These are phyloP conservation scores for Penicillium oxalicum DNA, from an alignment of 2,329 filamentous ascomycete genomes.

Conservation along the genomic window DNA sequence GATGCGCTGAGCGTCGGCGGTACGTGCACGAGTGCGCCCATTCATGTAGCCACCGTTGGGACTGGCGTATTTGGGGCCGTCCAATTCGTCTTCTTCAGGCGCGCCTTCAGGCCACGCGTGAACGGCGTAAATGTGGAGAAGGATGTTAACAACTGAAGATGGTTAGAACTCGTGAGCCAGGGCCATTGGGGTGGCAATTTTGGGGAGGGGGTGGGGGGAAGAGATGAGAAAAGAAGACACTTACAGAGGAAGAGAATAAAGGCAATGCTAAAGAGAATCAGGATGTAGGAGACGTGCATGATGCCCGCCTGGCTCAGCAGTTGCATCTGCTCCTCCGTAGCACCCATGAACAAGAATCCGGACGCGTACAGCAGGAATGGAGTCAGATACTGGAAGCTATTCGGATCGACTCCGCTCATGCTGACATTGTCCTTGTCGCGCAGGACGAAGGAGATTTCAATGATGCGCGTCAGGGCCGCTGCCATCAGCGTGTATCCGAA, in stretches of 20 bases:
- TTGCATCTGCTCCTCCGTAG: constrained; percentile 91
- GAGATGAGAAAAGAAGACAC: constrained; percentile 19
- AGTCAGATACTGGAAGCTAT: constrained; percentile 66
- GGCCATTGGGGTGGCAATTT: too few species aligned
- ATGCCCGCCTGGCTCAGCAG: constrained; percentile 68
- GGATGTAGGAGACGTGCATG: constrained; percentile 84
- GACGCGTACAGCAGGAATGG: constrained; percentile 78
- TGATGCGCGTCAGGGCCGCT: constrained; percentile 73
- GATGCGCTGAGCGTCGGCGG: constrained; percentile 47
- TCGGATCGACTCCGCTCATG: constrained; percentile 63
- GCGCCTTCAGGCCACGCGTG: constrained; percentile 43
- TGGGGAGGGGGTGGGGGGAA: too few species aligned
- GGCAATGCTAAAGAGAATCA: constrained; percentile 84
- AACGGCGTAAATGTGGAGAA: constrained; percentile 76
- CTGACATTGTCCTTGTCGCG: constrained; percentile 62
- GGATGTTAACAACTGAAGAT: constrained; percentile 65
- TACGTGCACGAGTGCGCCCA: constrained; percentile 37
- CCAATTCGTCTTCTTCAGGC: constrained; percentile 18
- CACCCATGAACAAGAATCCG: constrained; percentile 95
- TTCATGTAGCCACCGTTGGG: constrained; percentile 28
- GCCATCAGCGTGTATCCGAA: constrained; percentile 97
- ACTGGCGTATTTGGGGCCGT: constrained; percentile 13
- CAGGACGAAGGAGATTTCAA: constrained; percentile 86
- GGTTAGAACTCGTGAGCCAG: constrained; percentile 4
- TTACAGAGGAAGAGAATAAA: constrained; percentile 83